Evolutionary conservation across 352 stramenopile genomes (phyloP).

Genomic region (Phytophthora rubi): DNA sequence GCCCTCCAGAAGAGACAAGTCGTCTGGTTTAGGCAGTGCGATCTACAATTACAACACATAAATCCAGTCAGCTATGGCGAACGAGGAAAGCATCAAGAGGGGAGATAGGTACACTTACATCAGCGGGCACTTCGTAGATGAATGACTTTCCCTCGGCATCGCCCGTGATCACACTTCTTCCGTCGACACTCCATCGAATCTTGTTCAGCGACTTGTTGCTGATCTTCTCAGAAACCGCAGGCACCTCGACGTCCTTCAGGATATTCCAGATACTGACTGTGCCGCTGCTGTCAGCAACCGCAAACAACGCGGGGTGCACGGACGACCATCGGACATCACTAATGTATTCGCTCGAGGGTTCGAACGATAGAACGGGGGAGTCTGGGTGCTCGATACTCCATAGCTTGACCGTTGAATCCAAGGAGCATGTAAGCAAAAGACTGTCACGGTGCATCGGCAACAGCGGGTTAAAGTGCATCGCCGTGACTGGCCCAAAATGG

Average conservation of each 20-base stretch:
- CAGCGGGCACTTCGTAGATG: slow-evolving; percentile 81
- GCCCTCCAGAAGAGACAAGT: slow-evolving; percentile 62
- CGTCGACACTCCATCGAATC: slow-evolving; percentile 80
- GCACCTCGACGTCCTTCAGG: slow-evolving; percentile 82
- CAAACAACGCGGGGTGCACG: slow-evolving; percentile 81
- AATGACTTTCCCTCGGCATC: slow-evolving; percentile 76
- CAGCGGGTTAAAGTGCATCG: slow-evolving; percentile 86
- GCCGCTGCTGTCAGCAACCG: slow-evolving; percentile 79
- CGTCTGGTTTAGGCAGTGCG: slow-evolving; percentile 65
- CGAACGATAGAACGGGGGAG: slow-evolving; percentile 77
- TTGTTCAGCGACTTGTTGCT: slow-evolving; percentile 84
- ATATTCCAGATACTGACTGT: slow-evolving; percentile 87
- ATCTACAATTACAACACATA: slow-evolving; percentile 48
- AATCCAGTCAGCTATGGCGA: slow-evolving; percentile 5
- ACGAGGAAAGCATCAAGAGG: slow-evolving; percentile 14
- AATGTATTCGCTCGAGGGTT: slow-evolving; percentile 89
- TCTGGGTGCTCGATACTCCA: slow-evolving; percentile 86
- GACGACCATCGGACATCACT: slow-evolving; percentile 89
- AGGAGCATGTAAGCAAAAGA: slow-evolving; percentile 80
- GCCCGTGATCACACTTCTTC: slow-evolving; percentile 80
- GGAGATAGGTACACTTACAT: slow-evolving; percentile 48
- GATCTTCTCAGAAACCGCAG: slow-evolving; percentile 68
- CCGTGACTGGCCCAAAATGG: slow-evolving; percentile 86
- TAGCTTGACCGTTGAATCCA: slow-evolving; percentile 89
- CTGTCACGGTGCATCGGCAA: slow-evolving; percentile 74